Evolutionary conservation across 176 grass and related monocot genomes (phyloP).

Genomic region (Dactylis glomerata): DNA sequence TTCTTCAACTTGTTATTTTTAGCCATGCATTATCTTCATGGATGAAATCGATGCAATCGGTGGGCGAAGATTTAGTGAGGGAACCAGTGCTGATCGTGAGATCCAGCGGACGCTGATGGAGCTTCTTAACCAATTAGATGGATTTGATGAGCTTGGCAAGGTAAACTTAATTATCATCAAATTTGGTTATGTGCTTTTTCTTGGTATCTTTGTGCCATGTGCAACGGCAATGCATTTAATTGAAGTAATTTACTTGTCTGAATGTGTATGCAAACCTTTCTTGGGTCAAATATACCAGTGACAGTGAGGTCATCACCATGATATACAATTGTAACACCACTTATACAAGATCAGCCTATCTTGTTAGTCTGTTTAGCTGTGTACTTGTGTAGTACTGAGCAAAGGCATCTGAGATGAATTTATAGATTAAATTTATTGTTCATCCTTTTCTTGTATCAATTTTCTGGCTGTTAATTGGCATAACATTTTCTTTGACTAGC

Average conservation of each 20-base stretch:
- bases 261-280: not conserved
- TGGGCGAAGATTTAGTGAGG: constrained; percentile 94
- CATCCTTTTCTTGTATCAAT: not conserved
- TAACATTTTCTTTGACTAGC: not conserved
- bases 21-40: constrained; percentile 99
- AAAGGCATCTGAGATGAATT: not conserved
- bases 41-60: constrained; percentile 99
- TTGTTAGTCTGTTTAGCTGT: not conserved
- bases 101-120: constrained; percentile 99
- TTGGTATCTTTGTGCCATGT: not conserved
- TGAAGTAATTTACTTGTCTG: not conserved
- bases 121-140: constrained; percentile 93
- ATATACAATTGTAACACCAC: not conserved
- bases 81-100: constrained; percentile 96
- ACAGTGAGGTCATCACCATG: not conserved
- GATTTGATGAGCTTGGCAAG: constrained; percentile 98
- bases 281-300: not conserved
- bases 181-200: not conserved
- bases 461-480: not conserved
- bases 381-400: not conserved
- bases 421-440: constrained; percentile 2
- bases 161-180: constrained; percentile 36
- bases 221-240: not conserved
- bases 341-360: not conserved
- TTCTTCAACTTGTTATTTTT: constrained; percentile 25